Evolutionary conservation across 768 basidiomycete species (phyloP).

Genomic region (Collybiopsis luxurians): DNA sequence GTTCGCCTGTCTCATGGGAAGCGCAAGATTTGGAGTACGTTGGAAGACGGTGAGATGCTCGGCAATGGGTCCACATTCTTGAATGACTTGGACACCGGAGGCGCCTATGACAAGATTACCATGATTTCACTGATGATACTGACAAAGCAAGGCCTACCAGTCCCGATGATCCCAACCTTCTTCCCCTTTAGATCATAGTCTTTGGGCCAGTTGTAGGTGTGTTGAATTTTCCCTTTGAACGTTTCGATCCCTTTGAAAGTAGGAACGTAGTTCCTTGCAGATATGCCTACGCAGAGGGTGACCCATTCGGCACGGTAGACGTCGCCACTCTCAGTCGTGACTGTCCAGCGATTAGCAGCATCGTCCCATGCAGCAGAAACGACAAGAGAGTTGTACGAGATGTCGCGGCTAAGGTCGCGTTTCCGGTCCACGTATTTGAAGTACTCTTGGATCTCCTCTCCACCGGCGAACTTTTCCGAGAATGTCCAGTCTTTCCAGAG

Average conservation of each 20-base stretch:
- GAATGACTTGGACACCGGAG: constrained; percentile 22
- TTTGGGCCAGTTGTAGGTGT: constrained; percentile 23
- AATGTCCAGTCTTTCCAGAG: constrained; percentile 24
- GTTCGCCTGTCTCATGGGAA: constrained; percentile 18
- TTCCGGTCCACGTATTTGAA: constrained; percentile 23
- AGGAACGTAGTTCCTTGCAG: constrained; percentile 19
- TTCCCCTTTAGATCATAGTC: constrained; percentile 19
- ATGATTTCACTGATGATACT: no score
- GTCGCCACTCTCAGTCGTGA: constrained; percentile 15
- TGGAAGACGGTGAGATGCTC: constrained; percentile 24
- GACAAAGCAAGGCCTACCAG: background rate
- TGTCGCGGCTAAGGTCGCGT: constrained; percentile 20
- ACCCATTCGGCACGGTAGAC: constrained; percentile 16
- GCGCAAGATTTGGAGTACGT: constrained; percentile 21
- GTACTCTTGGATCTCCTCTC: constrained; percentile 19
- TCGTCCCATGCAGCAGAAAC: constrained; percentile 18
- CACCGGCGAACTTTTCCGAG: background rate
- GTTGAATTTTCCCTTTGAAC: constrained; percentile 20
- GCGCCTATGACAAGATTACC: constrained; percentile 9
- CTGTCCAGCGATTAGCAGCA: constrained; percentile 18
- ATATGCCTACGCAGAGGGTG: constrained; percentile 21
- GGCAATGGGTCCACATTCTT: constrained; percentile 17
- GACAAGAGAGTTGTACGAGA: constrained; percentile 19
- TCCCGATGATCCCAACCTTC: constrained; percentile 23
- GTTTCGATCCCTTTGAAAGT: constrained; percentile 16